Evolutionary conservation across 23 red algal species (phyloP), one percentile per base, ranked within the genome.

Genomic region (Gracilariopsis chorda): DNA sequence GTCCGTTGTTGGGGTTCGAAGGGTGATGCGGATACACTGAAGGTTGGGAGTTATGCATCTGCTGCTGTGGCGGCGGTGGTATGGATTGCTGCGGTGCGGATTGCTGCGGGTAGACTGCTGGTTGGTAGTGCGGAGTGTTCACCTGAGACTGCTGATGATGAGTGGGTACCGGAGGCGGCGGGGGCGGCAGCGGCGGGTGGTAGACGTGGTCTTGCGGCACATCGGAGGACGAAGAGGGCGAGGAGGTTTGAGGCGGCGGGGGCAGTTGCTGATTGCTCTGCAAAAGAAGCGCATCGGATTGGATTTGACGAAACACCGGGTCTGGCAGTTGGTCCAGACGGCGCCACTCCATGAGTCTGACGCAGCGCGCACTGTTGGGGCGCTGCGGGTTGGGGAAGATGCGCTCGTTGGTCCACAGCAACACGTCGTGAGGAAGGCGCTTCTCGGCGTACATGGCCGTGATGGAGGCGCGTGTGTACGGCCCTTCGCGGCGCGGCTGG

Each of bases 261-360:
- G 72, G 20, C 4, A 21, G 42, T 29, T 35, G 43, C 27, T 78
- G 72, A 12, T 34, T 30, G 33, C 21, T 27, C 12, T 34, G 43
- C 13, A 78, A 29, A 2, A 16, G 33, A 47, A 67, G 80, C 29
- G 80, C 80, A 14, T 85, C 80, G 12, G 56, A 33, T 24, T 85
- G 59, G 16, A 85, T 19, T 60, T 85, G 80, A 21, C 60, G 80
- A 14, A 70, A 36, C 3, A 85, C 60, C 8, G 80, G 80, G 44
- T 85, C 80, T 2, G 80, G 80, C 3, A 85, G 59, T 42, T 85
- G 80, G 49, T 85, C 80, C 48, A 85, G 32, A 42, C 80, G 80
- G 16, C 80, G 80, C 80, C 80, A 85, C 17, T 85, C 80, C 53
- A 48, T 48, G 2, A 85, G 49, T 7, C 80, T 55, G 19, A 85